Conservation (phyloP, 1,284 basidiomycete species). For the Ceratobasidium sp. region DNA sequence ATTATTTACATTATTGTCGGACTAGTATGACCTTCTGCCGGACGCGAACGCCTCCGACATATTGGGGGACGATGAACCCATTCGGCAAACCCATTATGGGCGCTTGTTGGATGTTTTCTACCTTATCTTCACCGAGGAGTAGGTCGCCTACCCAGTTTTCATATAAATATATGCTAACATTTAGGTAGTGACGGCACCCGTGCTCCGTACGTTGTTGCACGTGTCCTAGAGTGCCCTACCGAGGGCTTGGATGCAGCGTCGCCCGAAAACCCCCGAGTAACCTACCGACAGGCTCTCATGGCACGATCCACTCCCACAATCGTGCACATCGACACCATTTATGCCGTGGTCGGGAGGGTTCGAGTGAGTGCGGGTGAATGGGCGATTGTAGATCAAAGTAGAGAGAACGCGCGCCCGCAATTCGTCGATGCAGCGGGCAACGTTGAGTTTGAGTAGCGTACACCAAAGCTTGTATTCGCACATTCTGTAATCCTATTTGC, state of each 20-base stretch:
- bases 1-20: neutral
- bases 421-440: neutral
- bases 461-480: no score
- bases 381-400: constrained; percentile 34
- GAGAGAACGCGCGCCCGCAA: neutral
- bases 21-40: neutral
- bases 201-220: no score
- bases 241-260: no score
- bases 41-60: neutral
- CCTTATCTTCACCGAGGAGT: neutral
- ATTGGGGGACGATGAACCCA: neutral
- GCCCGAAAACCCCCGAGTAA: no score
- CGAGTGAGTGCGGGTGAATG: constrained; percentile 38
- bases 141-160: no score
- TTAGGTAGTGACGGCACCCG: no score
- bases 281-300: no score
- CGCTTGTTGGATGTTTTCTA: constrained; percentile 17
- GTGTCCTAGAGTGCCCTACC: no score
- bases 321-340: no score
- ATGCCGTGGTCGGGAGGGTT: constrained; percentile 51
- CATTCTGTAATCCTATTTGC: no score
- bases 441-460: neutral
- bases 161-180: no score
- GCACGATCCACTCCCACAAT: no score
- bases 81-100: neutral